Evolutionary conservation across 768 basidiomycete genomes (phyloP), one percentile per base, ranked within the genome.

Genomic region (Pisolithus sp.): DNA sequence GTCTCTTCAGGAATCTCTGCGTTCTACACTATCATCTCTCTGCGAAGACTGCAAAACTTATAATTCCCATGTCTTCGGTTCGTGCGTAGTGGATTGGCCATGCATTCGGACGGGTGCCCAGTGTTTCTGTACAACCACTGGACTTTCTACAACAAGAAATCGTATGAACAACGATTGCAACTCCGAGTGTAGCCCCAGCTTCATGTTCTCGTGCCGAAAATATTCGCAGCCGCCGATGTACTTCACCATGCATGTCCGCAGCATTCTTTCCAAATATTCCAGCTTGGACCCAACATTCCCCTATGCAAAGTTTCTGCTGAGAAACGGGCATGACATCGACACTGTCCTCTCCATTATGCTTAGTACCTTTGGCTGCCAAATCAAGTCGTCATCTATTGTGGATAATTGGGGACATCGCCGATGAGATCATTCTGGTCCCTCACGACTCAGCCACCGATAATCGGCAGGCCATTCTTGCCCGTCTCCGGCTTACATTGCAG

Each of bases 21-120:
- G 51, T 0, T 52, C 52, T 44, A 18, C 63, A 7, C 62, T 69
- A 43, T 34, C 53, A 3, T 51, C 57, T 42, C 71, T 81, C 55
- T 80, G 78, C 58, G 59, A 71, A 31, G 74, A 80, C 51, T 80
- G 78, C 62, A 66, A 71, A 56, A 68, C 73, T 18, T 81, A 77
- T 60, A 74, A 80, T 58, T 62, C 76, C 20, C 76, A 79, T 52
- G 76, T 82, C 23, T 81, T 74, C 54, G 80, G 80, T 1, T 67
- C 68, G 28, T 73, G 76, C 53, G 67, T 80, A 8, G 79, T 76
- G 61, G 70, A 75, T 43, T 82, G 80, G 80, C 75, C 76, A 41
- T 73, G 77, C 50, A 75, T 78, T 49, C 72, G 68, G 44, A 63
- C 59, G 38, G 66, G 63, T 7, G 71, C 77, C 2, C 70, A 75